Conservation (phyloP, 257 asterid species). For the Datura wrightii region DNA sequence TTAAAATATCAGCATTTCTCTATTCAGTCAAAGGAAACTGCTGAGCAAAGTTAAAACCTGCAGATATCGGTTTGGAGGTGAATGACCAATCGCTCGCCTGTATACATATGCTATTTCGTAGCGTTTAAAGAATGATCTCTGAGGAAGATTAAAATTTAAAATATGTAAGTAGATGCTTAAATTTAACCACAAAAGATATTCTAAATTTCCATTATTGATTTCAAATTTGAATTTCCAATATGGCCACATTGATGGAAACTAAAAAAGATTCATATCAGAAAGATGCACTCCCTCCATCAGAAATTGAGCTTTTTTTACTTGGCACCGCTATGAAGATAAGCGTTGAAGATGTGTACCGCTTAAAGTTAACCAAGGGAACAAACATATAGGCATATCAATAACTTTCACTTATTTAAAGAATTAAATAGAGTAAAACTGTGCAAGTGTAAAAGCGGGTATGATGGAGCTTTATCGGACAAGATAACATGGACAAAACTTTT, state of each 20-base stretch:
- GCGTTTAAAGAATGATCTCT: slow-evolving; percentile 83
- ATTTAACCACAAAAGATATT: slow-evolving; percentile 14
- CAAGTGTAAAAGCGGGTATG: neutral
- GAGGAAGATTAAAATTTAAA: slow-evolving; percentile 36
- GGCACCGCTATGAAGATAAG: slow-evolving; percentile 6
- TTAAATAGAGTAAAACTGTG: neutral
- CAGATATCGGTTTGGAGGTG: slow-evolving; percentile 93
- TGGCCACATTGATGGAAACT: neutral
- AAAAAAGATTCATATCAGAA: neutral
- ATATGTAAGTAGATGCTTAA: slow-evolving; percentile 10
- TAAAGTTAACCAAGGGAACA: slow-evolving; percentile 21
- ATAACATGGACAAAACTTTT: neutral
- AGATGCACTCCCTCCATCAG: neutral
- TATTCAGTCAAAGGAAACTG: neutral
- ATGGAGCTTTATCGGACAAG: neutral
- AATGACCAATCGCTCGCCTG: slow-evolving; percentile 92
- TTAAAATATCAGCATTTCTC: slow-evolving; percentile 10
- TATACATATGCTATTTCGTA: slow-evolving; percentile 86
- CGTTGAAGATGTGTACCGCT: neutral
- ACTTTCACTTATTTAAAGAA: neutral
- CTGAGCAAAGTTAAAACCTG: slow-evolving; percentile 63
- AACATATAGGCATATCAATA: neutral
- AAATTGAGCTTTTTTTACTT: neutral
- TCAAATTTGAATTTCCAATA: slow-evolving; percentile 18
- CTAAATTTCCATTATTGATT: neutral